Evolutionary conservation across 2,329 filamentous ascomycete species (phyloP), one percentile per base, ranked within the genome.

Genomic region (Colletotrichum sp.): DNA sequence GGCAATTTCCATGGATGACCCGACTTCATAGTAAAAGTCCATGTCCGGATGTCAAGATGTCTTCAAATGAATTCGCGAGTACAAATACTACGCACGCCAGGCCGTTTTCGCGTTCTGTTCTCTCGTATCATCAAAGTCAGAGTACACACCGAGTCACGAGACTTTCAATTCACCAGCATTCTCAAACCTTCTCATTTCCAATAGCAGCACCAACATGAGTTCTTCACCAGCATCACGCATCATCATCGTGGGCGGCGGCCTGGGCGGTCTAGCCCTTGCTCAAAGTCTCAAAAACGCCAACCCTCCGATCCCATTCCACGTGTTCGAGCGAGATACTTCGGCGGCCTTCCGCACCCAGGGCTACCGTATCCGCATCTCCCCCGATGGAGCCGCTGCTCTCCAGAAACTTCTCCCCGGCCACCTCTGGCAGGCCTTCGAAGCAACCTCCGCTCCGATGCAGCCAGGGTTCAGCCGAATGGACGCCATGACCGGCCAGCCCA

Each of bases 281-380:
- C 28, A 62, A 62, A 34, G 59, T 1, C 59, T 62, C 6, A 32
- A 21, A 2, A n/a, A 24, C 12, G 59, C 59, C 26, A 34, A 3
- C 10, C 59, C 28, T 30, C 59, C 59, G 12, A 34, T 62, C 59
- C 28, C 28, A 5, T 92, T 90, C 81, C 84, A 81, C 49, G 88
- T 93, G 59, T 92, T 89, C 79, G 91, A 93, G 82, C 89, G 89
- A 57, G 89, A 91, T 76, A 78, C 81, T 1, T 87, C 87, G 1
- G 84, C 88, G 60, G 75, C 79, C 2, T 92, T 91, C 79, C 91
- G 92, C 65, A 91, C 89, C 0, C 92, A 93, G 80, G 92, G 92
- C 0, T 93, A 93, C 82, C 84, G 91, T 3, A 85, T 93, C 7
- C 89, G 92, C 13, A 86, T 93, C 5, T 92, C 90, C 0, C 68